A percentile compares a stretch with the other conserved stretches of the same genome.
Conservation (phyloP, 768 basidiomycete species). For the Termitomyces sp. region DNA sequence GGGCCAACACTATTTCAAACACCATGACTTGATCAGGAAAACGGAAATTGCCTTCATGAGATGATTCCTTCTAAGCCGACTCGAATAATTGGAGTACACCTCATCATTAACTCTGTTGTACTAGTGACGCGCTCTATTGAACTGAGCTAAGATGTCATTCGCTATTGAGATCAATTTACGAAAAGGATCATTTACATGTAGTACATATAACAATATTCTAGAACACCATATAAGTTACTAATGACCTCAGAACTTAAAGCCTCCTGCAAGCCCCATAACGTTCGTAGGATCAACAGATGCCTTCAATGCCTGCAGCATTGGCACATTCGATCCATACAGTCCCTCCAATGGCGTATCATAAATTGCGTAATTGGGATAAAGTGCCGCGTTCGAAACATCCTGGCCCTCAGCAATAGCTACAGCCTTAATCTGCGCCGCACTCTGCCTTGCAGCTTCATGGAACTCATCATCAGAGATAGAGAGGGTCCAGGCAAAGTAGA, state of each 20-base stretch:
- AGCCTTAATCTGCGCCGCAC: conserved; percentile 33
- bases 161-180: no score
- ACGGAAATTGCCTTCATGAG: no score
- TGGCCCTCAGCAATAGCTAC: conserved; percentile 38
- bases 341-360: conserved; percentile 44
- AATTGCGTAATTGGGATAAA: conserved; percentile 62
- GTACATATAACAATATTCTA: no score
- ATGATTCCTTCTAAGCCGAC: no score
- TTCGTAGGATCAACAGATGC: conserved; percentile 47
- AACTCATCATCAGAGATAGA: conserved; percentile 35
- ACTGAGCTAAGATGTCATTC: no score
- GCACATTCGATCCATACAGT: conserved; percentile 50
- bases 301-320: conserved; percentile 36
- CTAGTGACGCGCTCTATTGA: no score
- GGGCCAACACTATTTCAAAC: no score
- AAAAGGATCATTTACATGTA: no score
- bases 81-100: no score
- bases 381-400: conserved; percentile 26
- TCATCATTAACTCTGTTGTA: no score
- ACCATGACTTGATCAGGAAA: no score
- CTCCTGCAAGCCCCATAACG: conserved; percentile 64
- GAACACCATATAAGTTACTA: no score
- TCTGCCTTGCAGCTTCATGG: conserved; percentile 34
- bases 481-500: conserved; percentile 40
- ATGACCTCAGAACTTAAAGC: conserved; percentile 46